Conservation (phyloP, 1,139 yeast genomes). For the Taphrina pruni region DNA sequence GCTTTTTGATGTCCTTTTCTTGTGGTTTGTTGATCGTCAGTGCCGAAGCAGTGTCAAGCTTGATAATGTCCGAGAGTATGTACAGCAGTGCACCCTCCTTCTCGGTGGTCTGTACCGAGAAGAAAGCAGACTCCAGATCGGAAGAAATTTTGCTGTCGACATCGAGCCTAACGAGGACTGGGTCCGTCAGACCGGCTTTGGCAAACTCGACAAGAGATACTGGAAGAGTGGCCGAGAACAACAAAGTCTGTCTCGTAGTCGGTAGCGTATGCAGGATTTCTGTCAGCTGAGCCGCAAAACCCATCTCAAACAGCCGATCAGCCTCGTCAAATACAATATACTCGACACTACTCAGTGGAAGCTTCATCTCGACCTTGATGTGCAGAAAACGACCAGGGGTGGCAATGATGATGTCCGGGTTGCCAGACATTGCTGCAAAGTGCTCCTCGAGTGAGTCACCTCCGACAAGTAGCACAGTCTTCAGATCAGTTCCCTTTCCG, state of each 20-base stretch:
- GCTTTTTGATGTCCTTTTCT: conserved; percentile 53
- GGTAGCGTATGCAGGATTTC: conserved; percentile 87
- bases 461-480: conserved; percentile 84
- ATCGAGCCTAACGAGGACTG: conserved; percentile 88
- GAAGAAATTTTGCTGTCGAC: conserved; percentile 90
- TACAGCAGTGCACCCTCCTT: conserved; percentile 85
- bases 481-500: conserved; percentile 78
- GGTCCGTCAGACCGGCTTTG: conserved; percentile 91
- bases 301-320: conserved; percentile 91
- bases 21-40: conserved; percentile 41
- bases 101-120: conserved; percentile 80
- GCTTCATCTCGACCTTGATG: conserved; percentile 91
- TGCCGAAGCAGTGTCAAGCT: conserved; percentile 75
- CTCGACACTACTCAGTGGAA: conserved; percentile 80
- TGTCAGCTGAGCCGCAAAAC: conserved; percentile 91
- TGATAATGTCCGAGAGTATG: conserved; percentile 79
- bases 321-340: conserved; percentile 98
- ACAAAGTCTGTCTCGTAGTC: conserved; percentile 77
- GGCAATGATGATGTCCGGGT: conserved; percentile 90
- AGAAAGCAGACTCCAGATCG: conserved; percentile 85
- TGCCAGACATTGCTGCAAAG: conserved; percentile 86
- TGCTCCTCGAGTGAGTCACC: conserved; percentile 98
- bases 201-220: conserved; percentile 92
- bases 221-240: conserved; percentile 95
- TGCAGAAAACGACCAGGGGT: conserved; percentile 98